phyloP scores from a whole-genome alignment of 768 basidiomycete genomes.

The Mycena latifolia region DNA sequence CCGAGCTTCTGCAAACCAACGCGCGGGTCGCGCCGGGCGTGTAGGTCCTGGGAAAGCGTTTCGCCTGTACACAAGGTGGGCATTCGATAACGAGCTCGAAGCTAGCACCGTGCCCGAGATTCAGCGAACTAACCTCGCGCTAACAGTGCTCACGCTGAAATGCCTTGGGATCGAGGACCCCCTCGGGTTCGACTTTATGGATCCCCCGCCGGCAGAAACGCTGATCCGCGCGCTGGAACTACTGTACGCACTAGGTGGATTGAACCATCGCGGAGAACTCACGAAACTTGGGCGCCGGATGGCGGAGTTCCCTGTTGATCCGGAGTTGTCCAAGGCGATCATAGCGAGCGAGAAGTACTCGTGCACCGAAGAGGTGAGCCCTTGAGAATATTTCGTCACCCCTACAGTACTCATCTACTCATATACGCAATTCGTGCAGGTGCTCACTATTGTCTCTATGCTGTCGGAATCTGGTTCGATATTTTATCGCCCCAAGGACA shows the following conservation, averaged over 20 bases:
- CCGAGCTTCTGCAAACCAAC: constrained; percentile 96
- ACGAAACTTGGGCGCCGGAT: constrained; percentile 96
- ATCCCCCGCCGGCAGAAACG: constrained; percentile 95
- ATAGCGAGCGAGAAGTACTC: neutral
- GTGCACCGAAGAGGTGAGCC: neutral
- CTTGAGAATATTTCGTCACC: neutral
- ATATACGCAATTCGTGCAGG: constrained; percentile 51
- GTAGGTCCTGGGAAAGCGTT: constrained; percentile 99
- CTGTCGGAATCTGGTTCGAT: constrained; percentile 88
- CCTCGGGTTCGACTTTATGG: constrained; percentile 98
- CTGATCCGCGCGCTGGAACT: constrained; percentile 96
- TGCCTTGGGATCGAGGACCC: constrained; percentile 61
- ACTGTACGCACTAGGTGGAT: constrained; percentile 92
- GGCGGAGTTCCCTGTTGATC: constrained; percentile 99
- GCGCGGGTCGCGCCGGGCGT: constrained; percentile 96
- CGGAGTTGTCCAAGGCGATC: constrained; percentile 63
- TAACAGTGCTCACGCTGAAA: constrained; percentile 81
- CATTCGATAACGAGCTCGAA: constrained; percentile 97
- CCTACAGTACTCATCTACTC: neutral
- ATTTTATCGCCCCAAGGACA: constrained; percentile 99
- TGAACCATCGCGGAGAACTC: constrained; percentile 95
- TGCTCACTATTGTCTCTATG: constrained; percentile 97
- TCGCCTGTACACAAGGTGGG: constrained; percentile 95
- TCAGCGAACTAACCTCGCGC: constrained; percentile 90
- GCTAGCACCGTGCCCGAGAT: constrained; percentile 98